Evolutionary conservation across 371 early-diverging fungal species (phyloP).

Genomic region (Apophysomyces trapeziformis): DNA sequence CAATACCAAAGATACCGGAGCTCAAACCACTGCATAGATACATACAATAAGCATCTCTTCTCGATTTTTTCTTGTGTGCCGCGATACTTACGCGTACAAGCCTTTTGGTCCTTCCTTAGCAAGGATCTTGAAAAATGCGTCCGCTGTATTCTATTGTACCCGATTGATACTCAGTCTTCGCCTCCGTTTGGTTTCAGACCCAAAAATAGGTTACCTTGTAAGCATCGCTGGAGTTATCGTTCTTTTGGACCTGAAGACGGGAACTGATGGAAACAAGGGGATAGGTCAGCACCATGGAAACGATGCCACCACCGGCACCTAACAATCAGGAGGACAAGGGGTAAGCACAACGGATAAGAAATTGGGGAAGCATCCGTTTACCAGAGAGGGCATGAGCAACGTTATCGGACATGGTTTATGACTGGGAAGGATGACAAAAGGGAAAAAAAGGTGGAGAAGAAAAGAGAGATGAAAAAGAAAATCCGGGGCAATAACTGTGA

Average conservation of each 20-base stretch:
- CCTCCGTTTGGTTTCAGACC: conserved; percentile 2
- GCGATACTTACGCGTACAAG: conserved; percentile 80
- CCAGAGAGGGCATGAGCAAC: conserved; percentile 83
- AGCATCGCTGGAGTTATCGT: conserved; percentile 58
- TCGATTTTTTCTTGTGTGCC: not conserved
- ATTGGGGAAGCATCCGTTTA: not conserved
- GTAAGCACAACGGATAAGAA: not conserved
- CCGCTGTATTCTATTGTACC: conserved; percentile 59
- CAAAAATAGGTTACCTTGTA: conserved; percentile 58
- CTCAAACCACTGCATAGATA: conserved; percentile 78
- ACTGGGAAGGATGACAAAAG: conserved; percentile 2
- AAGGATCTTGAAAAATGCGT: conserved; percentile 86
- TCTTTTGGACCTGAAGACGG: conserved; percentile 88
- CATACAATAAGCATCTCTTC: not conserved
- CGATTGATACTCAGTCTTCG: not conserved
- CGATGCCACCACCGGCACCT: conserved; percentile 96
- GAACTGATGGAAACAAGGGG: conserved; percentile 92
- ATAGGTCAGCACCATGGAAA: conserved; percentile 94
- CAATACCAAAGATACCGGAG: conserved; percentile 95
- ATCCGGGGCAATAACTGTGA: conserved; percentile 11
- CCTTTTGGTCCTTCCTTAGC: conserved; percentile 88
- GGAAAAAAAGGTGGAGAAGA: conserved; percentile 11
- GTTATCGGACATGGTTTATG: conserved; percentile 83
- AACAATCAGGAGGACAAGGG: conserved; percentile 9
- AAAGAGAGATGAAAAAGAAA: conserved; percentile 23